Base-by-base conservation (phyloP, 768 basidiomycete genomes). In the Calocera viscosa region DNA sequence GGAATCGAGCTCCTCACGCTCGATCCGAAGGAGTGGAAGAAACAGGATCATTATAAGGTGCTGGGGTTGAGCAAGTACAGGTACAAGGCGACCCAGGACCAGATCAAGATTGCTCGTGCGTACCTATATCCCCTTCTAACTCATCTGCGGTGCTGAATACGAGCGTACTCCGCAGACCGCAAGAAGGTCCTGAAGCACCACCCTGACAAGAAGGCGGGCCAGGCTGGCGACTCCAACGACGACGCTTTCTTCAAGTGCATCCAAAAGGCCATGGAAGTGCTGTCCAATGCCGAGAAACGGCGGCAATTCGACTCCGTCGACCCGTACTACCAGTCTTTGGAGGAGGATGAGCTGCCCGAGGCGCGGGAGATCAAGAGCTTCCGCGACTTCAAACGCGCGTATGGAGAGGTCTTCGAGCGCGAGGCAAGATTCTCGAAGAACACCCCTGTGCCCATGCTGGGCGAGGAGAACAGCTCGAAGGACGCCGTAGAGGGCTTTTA, bases 21-120 rank as follows among this genome's bases (percentile, higher is more conserved):
- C n/a, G 95, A 99, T 79, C 91, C 95, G 5, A 97, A 97, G 77
- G 93, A 95, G 74, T 98, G 96, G 95, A 99, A 98, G 90, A 94
- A 95, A 85, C 96, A 98, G 84, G 95, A 99, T 75, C 91, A 97
- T 75, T 99, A 99, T 74, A 90, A 90, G 66, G 92, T 99, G 41
- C 87, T 99, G 65, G 96, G 96, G 70, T 84, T 99, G 10, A 94
- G 93, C 40, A 87, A 88, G 73, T 82, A 96, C 67, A 84, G 96
- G 68, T 90, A 89, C 82, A 84, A 81, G 69, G 94, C 96, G 12
- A 90, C 83, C 26, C 82, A 87, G 22, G 94, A 86, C 67, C 96
- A 99, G 75, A 99, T 99, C 76, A 94, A 93, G 76, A 85, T 95
- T 73, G 91, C 96, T 70, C 94, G 94, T 96, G 78, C 71, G 93